phyloP scores from a whole-genome alignment of 805 yeast species.

The Spathaspora sp. region DNA sequence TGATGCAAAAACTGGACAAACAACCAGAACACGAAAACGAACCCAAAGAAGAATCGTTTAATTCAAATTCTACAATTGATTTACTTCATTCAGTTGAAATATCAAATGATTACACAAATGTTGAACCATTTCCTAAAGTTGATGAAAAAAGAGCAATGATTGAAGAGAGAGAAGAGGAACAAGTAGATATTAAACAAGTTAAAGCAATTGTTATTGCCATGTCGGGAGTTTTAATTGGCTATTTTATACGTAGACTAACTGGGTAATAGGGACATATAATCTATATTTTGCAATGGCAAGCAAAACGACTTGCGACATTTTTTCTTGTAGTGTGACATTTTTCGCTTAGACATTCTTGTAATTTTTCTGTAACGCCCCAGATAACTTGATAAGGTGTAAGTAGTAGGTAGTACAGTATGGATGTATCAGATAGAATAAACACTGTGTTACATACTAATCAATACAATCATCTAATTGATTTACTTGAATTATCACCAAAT shows the following conservation, averaged over 20 bases:
- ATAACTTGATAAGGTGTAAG: background rate
- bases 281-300: background rate
- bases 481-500: background rate
- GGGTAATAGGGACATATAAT: background rate
- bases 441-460: slow-evolving; percentile 1
- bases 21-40: background rate
- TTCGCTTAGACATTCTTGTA: too few species aligned
- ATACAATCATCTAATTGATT: slow-evolving; percentile 5
- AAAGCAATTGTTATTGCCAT: slow-evolving; percentile 4
- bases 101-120: background rate
- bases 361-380: too few species aligned
- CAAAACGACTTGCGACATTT: background rate
- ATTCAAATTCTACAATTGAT: background rate
- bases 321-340: too few species aligned
- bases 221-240: slow-evolving; percentile 8
- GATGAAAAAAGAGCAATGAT: background rate
- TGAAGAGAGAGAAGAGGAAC: background rate
- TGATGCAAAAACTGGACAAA: background rate
- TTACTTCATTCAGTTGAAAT: background rate
- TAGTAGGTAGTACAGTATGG: background rate
- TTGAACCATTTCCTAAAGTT: slow-evolving; percentile 9
- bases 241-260: slow-evolving; percentile 5
- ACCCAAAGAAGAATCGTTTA: background rate
- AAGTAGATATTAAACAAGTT: slow-evolving; percentile 1
- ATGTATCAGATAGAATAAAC: background rate